phyloP scores from a whole-genome alignment of 2,329 filamentous ascomycete genomes.

The Penicillium sp. region DNA sequence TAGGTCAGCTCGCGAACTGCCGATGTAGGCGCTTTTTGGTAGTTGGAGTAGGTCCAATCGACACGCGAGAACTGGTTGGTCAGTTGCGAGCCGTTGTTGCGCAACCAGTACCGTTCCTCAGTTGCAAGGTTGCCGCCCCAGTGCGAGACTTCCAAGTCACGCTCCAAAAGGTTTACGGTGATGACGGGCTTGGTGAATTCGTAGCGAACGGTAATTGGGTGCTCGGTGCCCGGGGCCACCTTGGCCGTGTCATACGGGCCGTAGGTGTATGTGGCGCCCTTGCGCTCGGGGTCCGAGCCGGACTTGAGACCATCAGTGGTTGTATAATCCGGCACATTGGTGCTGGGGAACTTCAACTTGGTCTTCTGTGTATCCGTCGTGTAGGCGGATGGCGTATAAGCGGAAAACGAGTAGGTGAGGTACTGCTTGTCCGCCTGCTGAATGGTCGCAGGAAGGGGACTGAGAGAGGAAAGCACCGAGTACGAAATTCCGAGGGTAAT shows the following conservation, averaged over 20 bases:
- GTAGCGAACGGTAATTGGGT: slow-evolving; percentile 78
- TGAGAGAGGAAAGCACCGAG: slow-evolving; percentile 73
- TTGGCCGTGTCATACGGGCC: slow-evolving; percentile 72
- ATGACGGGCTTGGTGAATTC: slow-evolving; percentile 92
- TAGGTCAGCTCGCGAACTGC: slow-evolving; percentile 81
- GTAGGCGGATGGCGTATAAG: slow-evolving; percentile 81
- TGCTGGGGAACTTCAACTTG: slow-evolving; percentile 81
- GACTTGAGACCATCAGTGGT: slow-evolving; percentile 60
- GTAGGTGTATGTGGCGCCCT: slow-evolving; percentile 83
- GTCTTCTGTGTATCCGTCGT: slow-evolving; percentile 91
- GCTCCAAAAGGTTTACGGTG: slow-evolving; percentile 74
- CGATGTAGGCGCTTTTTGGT: slow-evolving; percentile 71
- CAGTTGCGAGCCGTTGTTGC: slow-evolving; percentile 80
- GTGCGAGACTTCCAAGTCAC: slow-evolving; percentile 92
- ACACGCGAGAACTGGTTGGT: slow-evolving; percentile 70
- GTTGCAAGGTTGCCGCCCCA: slow-evolving; percentile 97
- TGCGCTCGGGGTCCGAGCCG: slow-evolving; percentile 71
- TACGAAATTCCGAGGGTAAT: slow-evolving; percentile 86
- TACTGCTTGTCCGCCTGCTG: slow-evolving; percentile 84
- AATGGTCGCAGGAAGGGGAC: slow-evolving; percentile 76
- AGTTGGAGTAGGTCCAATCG: slow-evolving; percentile 69
- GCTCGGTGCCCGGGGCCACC: slow-evolving; percentile 70
- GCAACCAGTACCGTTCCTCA: slow-evolving; percentile 87
- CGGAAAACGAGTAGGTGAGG: slow-evolving; percentile 79
- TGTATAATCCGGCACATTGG: slow-evolving; percentile 81